phyloP scores from a whole-genome alignment of 192 early-diverging fungal species.

The Borealophlyctis nickersoniae region DNA sequence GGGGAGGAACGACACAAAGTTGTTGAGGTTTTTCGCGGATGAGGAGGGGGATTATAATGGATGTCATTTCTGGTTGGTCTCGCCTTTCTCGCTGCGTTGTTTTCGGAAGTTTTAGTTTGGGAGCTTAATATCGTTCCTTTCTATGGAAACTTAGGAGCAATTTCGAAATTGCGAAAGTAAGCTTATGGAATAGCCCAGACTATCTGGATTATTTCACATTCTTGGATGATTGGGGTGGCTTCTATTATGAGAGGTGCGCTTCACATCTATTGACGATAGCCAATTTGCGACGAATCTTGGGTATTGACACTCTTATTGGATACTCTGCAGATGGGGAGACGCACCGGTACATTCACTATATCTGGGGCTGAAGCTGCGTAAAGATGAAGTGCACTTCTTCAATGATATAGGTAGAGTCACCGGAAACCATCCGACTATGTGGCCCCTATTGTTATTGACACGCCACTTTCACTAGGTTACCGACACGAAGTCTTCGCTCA shows the following conservation, averaged over 20 bases:
- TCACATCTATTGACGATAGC: too few species aligned
- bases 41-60: neutral
- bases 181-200: constrained; percentile 63
- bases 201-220: constrained; percentile 70
- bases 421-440: too few species aligned
- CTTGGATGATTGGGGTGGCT: constrained; percentile 76
- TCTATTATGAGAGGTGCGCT: constrained; percentile 84
- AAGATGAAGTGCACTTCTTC: constrained; percentile 69
- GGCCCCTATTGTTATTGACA: too few species aligned
- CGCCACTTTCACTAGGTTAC: too few species aligned
- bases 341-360: constrained; percentile 63
- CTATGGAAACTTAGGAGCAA: constrained; percentile 37
- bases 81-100: too few species aligned
- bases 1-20: neutral
- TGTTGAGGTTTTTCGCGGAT: neutral
- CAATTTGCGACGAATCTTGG: too few species aligned
- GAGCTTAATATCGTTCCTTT: neutral
- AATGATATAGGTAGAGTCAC: constrained; percentile 76
- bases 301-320: too few species aligned
- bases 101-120: neutral
- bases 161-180: constrained; percentile 80
- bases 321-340: constrained; percentile 79
- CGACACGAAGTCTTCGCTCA: neutral
- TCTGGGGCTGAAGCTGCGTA: constrained; percentile 57
- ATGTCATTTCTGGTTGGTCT: constrained; percentile 1